A percentile compares a stretch with the other conserved stretches of the same genome.
These are phyloP conservation scores for Aspergillus sclerotioniger DNA, from an alignment of 495 filamentous ascomycete genomes.

Conservation along the genomic window DNA sequence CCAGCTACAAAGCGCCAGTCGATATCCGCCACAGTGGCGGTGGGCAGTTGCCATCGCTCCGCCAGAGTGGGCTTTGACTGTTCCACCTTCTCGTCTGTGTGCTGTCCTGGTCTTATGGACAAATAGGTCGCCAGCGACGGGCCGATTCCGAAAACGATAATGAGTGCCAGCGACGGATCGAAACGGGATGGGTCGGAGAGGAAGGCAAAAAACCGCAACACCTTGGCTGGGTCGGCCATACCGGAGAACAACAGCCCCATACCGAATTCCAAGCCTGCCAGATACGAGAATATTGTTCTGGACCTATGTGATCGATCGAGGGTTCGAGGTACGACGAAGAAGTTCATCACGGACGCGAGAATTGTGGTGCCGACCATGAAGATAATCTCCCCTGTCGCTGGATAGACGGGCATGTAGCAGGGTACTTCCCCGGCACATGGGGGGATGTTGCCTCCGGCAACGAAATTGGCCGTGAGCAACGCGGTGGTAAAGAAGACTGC, in stretches of 20 bases:
- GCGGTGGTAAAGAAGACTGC: slow-evolving; percentile 55
- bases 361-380: slow-evolving; percentile 34
- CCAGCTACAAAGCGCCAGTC: slow-evolving; percentile 55
- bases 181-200: slow-evolving; percentile 39
- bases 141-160: slow-evolving; percentile 52
- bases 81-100: slow-evolving; percentile 14
- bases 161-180: slow-evolving; percentile 52
- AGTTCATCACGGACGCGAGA: slow-evolving; percentile 36
- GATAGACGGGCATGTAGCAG: slow-evolving; percentile 51
- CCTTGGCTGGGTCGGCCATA: slow-evolving; percentile 55
- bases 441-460: slow-evolving; percentile 29
- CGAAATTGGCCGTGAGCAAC: slow-evolving; percentile 48
- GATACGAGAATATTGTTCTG: slow-evolving; percentile 32
- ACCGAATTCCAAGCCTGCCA: slow-evolving; percentile 53
- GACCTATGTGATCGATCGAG: slow-evolving; percentile 29
- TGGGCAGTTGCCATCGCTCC: slow-evolving; percentile 46
- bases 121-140: slow-evolving; percentile 42
- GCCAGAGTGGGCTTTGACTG: slow-evolving; percentile 38
- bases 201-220: slow-evolving; percentile 54
- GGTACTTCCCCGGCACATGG: slow-evolving; percentile 34
- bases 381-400: slow-evolving; percentile 31
- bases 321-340: slow-evolving; percentile 26
- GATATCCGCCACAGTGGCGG: slow-evolving; percentile 46
- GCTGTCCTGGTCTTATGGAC: slow-evolving; percentile 30
- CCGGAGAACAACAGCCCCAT: slow-evolving; percentile 53